Conservation (phyloP, 2,329 filamentous ascomycete genomes). For the Periglandula ipomoeae region DNA sequence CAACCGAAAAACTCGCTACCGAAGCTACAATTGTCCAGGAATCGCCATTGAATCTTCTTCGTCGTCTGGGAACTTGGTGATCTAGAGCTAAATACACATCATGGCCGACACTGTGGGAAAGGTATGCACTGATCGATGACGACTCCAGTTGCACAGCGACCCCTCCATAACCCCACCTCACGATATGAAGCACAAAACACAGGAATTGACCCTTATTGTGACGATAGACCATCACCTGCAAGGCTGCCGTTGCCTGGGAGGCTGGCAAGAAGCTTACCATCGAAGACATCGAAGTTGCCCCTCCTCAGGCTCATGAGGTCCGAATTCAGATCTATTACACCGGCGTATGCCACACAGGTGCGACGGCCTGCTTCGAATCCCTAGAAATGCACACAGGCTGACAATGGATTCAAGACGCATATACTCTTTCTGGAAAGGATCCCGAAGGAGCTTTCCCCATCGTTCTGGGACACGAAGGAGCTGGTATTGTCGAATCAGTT, state of each 20-base stretch:
- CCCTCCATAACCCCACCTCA: slow-evolving; percentile 6
- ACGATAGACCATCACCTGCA: slow-evolving; percentile 86
- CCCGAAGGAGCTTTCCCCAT: slow-evolving; percentile 91
- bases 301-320: slow-evolving; percentile 87
- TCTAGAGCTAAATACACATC: background rate
- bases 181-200: slow-evolving; percentile 1
- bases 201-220: slow-evolving; percentile 1
- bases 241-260: slow-evolving; percentile 97
- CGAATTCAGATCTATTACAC: slow-evolving; percentile 97
- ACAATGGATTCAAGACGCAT: slow-evolving; percentile 55
- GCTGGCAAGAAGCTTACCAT: slow-evolving; percentile 81
- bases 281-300: slow-evolving; percentile 86
- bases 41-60: background rate
- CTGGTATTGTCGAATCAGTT: slow-evolving; percentile 85
- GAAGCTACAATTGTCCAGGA: background rate
- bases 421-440: slow-evolving; percentile 92
- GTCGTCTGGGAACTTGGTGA: background rate
- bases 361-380: background rate
- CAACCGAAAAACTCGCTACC: background rate
- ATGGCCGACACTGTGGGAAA: slow-evolving; percentile 10
- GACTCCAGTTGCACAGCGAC: background rate
- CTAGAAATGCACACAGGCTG: slow-evolving; percentile 3
- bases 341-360: slow-evolving; percentile 96
- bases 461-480: slow-evolving; percentile 82
- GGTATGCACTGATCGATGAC: slow-evolving; percentile 5